A percentile compares a stretch with the other conserved stretches of the same genome.
Evolutionary conservation across 2,329 filamentous ascomycete genomes (phyloP).

Genomic region (Colletotrichum tabaci): DNA sequence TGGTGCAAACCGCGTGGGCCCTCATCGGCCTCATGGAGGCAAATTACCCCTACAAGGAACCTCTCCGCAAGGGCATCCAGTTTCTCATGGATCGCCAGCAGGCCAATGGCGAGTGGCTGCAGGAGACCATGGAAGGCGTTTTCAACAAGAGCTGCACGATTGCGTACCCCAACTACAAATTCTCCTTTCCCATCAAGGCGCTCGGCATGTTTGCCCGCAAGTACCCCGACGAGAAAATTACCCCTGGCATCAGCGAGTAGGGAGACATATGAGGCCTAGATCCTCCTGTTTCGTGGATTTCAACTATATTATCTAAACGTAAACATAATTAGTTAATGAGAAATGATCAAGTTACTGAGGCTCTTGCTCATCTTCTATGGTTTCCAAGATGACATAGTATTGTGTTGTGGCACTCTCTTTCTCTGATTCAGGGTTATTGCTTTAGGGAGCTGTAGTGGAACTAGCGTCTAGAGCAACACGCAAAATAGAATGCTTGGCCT

Average conservation of each 20-base stretch:
- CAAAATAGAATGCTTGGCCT: too few species aligned
- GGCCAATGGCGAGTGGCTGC: slow-evolving; percentile 91
- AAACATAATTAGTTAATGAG: slow-evolving; percentile 29
- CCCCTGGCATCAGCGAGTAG: slow-evolving; percentile 34
- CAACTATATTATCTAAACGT: not conserved
- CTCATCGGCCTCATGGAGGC: slow-evolving; percentile 87
- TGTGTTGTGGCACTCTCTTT: too few species aligned
- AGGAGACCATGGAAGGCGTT: slow-evolving; percentile 96
- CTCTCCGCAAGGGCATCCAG: slow-evolving; percentile 80
- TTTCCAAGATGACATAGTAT: too few species aligned
- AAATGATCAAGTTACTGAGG: not conserved
- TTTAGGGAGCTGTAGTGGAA: too few species aligned
- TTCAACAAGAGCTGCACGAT: slow-evolving; percentile 99
- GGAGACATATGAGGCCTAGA: slow-evolving; percentile 10
- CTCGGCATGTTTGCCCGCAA: slow-evolving; percentile 87
- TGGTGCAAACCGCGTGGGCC: slow-evolving; percentile 96
- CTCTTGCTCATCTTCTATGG: too few species aligned
- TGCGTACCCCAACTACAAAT: slow-evolving; percentile 99
- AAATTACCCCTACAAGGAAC: slow-evolving; percentile 81
- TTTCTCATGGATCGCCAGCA: slow-evolving; percentile 90
- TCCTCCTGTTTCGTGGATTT: not conserved
- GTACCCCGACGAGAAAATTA: slow-evolving; percentile 76
- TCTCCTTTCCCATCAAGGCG: slow-evolving; percentile 94
- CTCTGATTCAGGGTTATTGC: too few species aligned
- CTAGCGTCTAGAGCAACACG: too few species aligned